phyloP scores from a whole-genome alignment of 148 eudicot species.

The Polygonum maritimum region DNA sequence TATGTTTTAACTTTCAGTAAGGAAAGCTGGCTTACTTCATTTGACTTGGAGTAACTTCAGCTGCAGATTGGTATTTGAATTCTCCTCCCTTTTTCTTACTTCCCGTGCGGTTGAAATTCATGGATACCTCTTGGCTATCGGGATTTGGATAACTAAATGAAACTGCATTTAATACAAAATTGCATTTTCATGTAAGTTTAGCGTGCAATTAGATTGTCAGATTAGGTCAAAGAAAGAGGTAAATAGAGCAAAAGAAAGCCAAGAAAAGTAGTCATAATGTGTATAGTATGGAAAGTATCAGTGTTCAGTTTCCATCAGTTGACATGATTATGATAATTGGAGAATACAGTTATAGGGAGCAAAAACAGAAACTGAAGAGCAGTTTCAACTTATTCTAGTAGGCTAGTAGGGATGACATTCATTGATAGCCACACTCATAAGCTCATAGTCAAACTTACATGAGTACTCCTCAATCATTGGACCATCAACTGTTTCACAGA shows the following conservation, averaged over 20 bases:
- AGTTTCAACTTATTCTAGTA: not conserved
- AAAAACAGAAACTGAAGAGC: not conserved
- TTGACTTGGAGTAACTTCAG: constrained; percentile 79
- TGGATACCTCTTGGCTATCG: constrained; percentile 76
- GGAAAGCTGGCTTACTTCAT: constrained; percentile 48
- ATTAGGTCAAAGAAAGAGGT: not conserved
- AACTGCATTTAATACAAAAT: constrained; percentile 35
- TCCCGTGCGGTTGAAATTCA: constrained; percentile 75
- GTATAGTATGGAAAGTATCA: not conserved
- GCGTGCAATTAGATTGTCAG: not conserved
- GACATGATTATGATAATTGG: not conserved
- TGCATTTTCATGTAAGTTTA: not conserved
- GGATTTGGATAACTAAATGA: constrained; percentile 69
- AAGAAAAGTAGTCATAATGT: not conserved
- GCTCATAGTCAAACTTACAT: constrained; percentile 32
- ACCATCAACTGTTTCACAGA: constrained; percentile 68
- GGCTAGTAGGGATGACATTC: not conserved
- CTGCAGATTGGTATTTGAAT: constrained; percentile 51
- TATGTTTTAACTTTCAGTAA: not conserved
- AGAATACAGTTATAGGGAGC: not conserved
- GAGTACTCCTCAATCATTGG: constrained; percentile 90
- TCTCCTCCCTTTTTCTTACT: constrained; percentile 76
- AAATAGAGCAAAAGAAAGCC: not conserved
- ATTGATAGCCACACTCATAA: not conserved
- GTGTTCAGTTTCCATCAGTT: not conserved